These are phyloP conservation scores for Cornus kousa DNA, from an alignment of 148 eudicot genomes.

Conservation along the genomic window DNA sequence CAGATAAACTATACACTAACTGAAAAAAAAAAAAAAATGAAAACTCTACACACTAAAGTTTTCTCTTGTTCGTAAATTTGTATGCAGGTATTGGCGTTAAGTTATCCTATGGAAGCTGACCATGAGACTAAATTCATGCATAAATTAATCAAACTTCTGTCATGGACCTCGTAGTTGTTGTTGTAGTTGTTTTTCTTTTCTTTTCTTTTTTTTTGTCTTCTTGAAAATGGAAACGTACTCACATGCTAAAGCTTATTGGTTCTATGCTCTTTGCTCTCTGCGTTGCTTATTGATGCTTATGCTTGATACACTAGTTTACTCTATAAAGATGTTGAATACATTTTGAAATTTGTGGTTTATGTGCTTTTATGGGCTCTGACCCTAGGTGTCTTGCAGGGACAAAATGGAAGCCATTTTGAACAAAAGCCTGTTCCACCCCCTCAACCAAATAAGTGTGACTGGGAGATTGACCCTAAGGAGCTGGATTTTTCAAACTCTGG, in stretches of 20 bases:
- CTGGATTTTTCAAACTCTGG: slow-evolving; percentile 73
- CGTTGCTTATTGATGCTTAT: not conserved
- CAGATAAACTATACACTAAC: not conserved
- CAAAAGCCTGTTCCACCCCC: slow-evolving; percentile 91
- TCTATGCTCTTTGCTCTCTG: not conserved
- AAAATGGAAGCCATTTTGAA: slow-evolving; percentile 96
- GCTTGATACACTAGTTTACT: not conserved
- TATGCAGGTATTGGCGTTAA: not conserved
- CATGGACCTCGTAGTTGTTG: not conserved
- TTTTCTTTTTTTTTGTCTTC: not conserved
- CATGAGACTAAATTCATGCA: not conserved
- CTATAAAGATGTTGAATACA: not conserved
- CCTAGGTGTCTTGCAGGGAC: slow-evolving; percentile 62
- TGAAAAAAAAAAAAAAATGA: too few species aligned
- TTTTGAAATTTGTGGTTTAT: slow-evolving; percentile 3
- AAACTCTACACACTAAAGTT: not conserved
- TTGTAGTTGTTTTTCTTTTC: too few species aligned
- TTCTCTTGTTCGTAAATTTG: not conserved
- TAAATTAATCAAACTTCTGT: not conserved
- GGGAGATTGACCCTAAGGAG: slow-evolving; percentile 97
- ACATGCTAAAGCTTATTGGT: not conserved
- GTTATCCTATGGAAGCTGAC: not conserved
- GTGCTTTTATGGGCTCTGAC: slow-evolving; percentile 15
- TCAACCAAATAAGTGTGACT: slow-evolving; percentile 84
- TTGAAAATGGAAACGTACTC: not conserved